Percentiles rank a stretch among this genome's conserved stretches.
Evolutionary conservation across 2,329 filamentous ascomycete genomes (phyloP).

Genomic region (Raffaelea deltoideospora): DNA sequence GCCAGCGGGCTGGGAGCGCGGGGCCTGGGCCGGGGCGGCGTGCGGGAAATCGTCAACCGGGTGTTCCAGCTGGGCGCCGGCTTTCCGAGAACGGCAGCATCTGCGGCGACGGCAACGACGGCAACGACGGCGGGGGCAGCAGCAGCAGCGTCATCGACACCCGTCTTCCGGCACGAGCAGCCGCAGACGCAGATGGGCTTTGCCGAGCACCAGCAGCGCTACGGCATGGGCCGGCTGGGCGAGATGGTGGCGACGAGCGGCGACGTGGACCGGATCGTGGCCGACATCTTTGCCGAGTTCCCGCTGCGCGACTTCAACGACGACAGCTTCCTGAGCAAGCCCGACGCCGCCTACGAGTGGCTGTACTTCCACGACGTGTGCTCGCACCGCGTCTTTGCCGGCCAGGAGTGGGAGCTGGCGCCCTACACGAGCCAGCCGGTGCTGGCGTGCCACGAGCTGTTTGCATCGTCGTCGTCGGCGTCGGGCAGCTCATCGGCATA

Average conservation of each 20-base stretch:
- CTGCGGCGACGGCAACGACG: conserved; percentile 13
- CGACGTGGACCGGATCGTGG: conserved; percentile 63
- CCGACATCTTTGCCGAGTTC: conserved; percentile 75
- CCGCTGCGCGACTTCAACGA: conserved; percentile 84
- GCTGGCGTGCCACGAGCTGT: conserved; percentile 81
- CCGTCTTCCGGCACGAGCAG: conserved; percentile 35
- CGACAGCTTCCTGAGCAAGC: conserved; percentile 80
- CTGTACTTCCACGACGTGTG: conserved; percentile 82
- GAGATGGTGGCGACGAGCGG: conserved; percentile 70
- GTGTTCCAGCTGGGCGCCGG: conserved; percentile 68
- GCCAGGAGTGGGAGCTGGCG: conserved; percentile 83
- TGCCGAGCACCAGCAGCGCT: conserved; percentile 55
- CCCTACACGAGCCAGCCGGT: conserved; percentile 78
- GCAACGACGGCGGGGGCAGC: conserved; percentile 15
- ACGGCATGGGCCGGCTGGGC: conserved; percentile 54
- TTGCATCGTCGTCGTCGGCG: conserved; percentile 56
- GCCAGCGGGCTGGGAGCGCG: conserved; percentile 53
- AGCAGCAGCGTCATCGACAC: conserved; percentile 21
- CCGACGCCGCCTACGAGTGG: conserved; percentile 82
- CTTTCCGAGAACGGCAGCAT: conserved; percentile 45
- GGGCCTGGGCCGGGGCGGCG: conserved; percentile 55
- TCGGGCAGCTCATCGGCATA: conserved; percentile 20
- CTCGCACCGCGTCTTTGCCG: conserved; percentile 62
- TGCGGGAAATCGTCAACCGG: conserved; percentile 62
- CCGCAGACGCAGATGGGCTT: conserved; percentile 51